Base-by-base conservation (phyloP, 1,139 yeast species). In the Suhomyces guaymorum region DNA sequence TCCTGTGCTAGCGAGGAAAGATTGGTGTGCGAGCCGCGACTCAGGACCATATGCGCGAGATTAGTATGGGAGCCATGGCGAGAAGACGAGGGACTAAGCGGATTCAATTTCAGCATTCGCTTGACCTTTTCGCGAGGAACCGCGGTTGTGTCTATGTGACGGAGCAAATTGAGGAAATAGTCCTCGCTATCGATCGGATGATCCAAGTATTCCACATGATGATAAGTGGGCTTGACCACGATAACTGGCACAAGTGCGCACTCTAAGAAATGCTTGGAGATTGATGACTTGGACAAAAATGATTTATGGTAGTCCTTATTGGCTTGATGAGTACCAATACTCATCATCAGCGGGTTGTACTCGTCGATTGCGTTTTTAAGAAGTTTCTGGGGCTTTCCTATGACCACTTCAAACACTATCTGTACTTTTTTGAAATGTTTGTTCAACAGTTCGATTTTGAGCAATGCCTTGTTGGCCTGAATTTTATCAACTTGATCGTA, bases 191-290 rank as follows among this genome's bases (percentile, higher is more conserved):
- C 61, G 10, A 66, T 51, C 10, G 66, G 64, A 5, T 43, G 31
- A 4, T 41, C 38, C 35, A 48, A 38, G 28, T 36, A 39, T 33
- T 63, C 70, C n/a, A 53, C 45, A 39, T 64, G 60, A 34, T 66
- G 66, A 46, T 75, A 73, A 14, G 61, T 60, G 1, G 86, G 85
- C 42, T 80, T 78, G 7, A 82, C 84, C 8, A 81, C 76, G 30
- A 81, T 72, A 4, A 81, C 87, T 0, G 89, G 89, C 1, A 82
- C 79, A 14, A 78, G 70, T 0, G 86, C 82, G 51, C 75, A 80
- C 51, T 80, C 82, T 26, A 82, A 59, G 46, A 82, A 82, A 54
- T 79, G 75, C 52, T 80, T 80, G 5, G 85, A 78, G 48, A 74
- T 55, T 6, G 78, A 67, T 7, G 74, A 57, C 29, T 70, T 71